Evolutionary conservation across 2,329 filamentous ascomycete genomes (phyloP).

Genomic region (Falciphora oryzae): DNA sequence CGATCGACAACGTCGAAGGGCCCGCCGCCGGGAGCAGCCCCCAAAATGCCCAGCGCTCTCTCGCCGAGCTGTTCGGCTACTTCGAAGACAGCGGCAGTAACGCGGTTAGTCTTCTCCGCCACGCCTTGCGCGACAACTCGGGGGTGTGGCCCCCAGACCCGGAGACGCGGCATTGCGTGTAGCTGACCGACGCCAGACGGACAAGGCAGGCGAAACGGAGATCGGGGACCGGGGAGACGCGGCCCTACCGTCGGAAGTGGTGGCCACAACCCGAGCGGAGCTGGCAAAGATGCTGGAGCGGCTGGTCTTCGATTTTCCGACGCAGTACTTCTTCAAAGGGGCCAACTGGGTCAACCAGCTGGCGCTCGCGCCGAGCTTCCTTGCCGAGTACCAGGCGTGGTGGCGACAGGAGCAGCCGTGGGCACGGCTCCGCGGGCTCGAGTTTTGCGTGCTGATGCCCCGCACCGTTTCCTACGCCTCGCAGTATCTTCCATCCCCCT

Average conservation of each 20-base stretch:
- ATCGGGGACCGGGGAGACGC: not conserved
- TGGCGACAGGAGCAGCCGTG: not conserved
- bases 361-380: not conserved
- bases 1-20: not conserved
- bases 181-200: too few species aligned
- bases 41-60: not conserved
- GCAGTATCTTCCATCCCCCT: not conserved
- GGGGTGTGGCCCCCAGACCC: too few species aligned
- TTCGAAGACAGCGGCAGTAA: not conserved
- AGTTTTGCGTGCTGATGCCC: not conserved
- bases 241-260: not conserved
- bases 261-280: not conserved
- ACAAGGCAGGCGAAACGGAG: not conserved
- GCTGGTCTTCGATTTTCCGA: not conserved
- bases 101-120: not conserved
- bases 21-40: too few species aligned
- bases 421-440: not conserved
- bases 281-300: conserved; percentile 3
- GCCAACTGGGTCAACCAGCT: conserved; percentile 3
- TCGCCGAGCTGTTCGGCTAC: not conserved
- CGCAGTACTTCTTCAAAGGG: conserved; percentile 1
- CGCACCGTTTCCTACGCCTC: not conserved
- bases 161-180: too few species aligned
- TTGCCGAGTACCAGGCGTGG: conserved; percentile 1
- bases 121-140: not conserved